Base-by-base conservation (phyloP, 345 rosid species). In the Boechera retrofracta region DNA sequence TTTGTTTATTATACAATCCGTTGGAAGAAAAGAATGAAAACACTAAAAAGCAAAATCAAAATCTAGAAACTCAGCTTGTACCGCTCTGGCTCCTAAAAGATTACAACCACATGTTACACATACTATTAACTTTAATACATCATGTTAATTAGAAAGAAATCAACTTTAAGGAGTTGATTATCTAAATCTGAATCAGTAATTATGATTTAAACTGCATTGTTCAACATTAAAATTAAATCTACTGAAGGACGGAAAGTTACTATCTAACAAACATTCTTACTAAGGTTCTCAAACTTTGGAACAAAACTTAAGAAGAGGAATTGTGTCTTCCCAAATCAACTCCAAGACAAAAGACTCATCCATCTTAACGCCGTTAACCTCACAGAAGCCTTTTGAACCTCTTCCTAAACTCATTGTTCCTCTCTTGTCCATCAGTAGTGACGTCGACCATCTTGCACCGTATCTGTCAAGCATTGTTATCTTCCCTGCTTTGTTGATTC, bases 301-400 rank as follows among this genome's bases (percentile, higher is more conserved):
- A 54, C n/a, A 64, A 26, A 73, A 64, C 56, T 42, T 64, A 44
- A 73, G 71, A 54, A 73, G 4, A 1, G 77, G 77, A 73, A 53
- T 35, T 52, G 44, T 52, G 77, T 42, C 71, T 64, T 64, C 64
- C 71, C 77, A 73, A 52, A 73, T 35, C 71, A 73, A 42, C 56
- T 73, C 71, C 71, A 73, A 73, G 26, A 53, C 64, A 54, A 73
- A 73, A 42, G 77, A 49, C 8, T 61, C 62, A 39, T 12, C 1
- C 52, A 63, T 61, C 53, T 62, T 62, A 2, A 62, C 51, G 9
- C 24, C 62, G 15, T 62, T 38, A 28, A 63, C 42, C 38, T 72
- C 76, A 39, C 76, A 63, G 62, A 72, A 62, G 7, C 53, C 62
- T 51, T 39, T 51, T 16, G 13, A 26, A 39, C 29, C 51, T 41